phyloP scores from a whole-genome alignment of 1,284 basidiomycete species.

The Melampsora larici-populina region DNA sequence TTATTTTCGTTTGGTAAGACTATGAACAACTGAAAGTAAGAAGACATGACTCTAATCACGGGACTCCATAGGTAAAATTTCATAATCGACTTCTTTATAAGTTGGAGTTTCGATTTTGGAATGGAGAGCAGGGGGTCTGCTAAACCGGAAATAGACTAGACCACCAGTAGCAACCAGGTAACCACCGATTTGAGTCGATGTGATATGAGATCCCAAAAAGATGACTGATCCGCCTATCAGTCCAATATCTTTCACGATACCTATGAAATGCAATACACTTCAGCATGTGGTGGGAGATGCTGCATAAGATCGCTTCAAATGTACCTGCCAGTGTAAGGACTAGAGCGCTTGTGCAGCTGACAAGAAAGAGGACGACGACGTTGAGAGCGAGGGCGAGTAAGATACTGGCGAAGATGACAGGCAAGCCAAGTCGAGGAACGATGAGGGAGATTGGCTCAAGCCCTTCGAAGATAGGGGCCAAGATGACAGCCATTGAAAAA shows the following conservation, averaged over 20 bases:
- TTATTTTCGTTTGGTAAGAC: too few species aligned
- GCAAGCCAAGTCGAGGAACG: conserved; percentile 15
- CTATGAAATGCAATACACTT: not conserved
- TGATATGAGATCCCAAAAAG: conserved; percentile 22
- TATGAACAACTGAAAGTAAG: too few species aligned
- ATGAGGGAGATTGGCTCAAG: conserved; percentile 22
- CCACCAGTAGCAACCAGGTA: conserved; percentile 18
- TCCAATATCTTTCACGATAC: conserved; percentile 40
- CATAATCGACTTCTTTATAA: too few species aligned
- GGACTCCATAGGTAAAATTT: too few species aligned
- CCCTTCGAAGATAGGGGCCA: conserved; percentile 32
- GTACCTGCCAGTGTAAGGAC: conserved; percentile 31
- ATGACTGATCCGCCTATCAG: conserved; percentile 26
- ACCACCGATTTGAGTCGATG: conserved; percentile 20
- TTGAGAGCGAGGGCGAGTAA: conserved; percentile 31
- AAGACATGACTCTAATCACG: too few species aligned
- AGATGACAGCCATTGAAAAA: conserved; percentile 22
- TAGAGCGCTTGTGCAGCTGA: conserved; percentile 36
- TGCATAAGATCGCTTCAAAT: not conserved
- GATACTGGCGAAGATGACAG: conserved; percentile 8
- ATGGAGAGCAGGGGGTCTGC: not conserved
- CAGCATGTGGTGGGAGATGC: not conserved
- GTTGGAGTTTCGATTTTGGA: too few species aligned
- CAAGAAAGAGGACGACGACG: conserved; percentile 29
- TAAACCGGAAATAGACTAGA: conserved; percentile 25